Evolutionary conservation across 106 monocot genomes (phyloP).

Genomic region (Platanthera zijinensis): DNA sequence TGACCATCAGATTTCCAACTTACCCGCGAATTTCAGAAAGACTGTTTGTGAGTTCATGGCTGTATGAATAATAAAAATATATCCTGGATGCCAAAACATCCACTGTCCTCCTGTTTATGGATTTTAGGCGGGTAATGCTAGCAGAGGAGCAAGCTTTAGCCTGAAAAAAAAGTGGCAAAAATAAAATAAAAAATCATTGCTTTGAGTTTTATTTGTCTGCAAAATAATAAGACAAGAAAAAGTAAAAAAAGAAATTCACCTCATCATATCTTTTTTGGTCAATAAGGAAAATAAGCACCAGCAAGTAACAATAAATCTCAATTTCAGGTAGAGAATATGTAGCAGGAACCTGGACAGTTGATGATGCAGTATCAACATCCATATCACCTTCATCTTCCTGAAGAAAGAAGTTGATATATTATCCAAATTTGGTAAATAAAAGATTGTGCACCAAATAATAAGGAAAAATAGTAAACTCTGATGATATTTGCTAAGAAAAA

Average conservation of each 20-base stretch:
- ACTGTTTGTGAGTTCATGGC: conserved; percentile 81
- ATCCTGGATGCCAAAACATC: conserved; percentile 84
- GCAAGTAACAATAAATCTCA: conserved; percentile 94
- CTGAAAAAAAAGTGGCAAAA: conserved; percentile 26
- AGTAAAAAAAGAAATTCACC: conserved; percentile 28
- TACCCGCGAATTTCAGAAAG: conserved; percentile 98
- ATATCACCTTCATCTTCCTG: conserved; percentile 88
- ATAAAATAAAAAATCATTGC: neutral
- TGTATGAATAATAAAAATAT: conserved; percentile 88
- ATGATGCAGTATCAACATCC: conserved; percentile 68
- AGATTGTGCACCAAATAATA: neutral
- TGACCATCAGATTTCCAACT: conserved; percentile 18
- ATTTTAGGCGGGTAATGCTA: conserved; percentile 80
- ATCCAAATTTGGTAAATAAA: neutral
- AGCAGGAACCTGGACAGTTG: conserved; percentile 34
- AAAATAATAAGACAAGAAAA: neutral
- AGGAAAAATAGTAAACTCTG: neutral
- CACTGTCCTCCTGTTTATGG: conserved; percentile 87
- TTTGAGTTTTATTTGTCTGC: neutral
- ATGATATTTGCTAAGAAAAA: neutral
- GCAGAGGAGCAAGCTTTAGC: conserved; percentile 91
- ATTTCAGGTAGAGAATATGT: conserved; percentile 81
- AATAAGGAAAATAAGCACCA: conserved; percentile 89
- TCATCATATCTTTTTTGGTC: conserved; percentile 83
- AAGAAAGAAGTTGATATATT: neutral